Conservation (phyloP, 164 flowering plant genomes). For the Stephania japonica region DNA sequence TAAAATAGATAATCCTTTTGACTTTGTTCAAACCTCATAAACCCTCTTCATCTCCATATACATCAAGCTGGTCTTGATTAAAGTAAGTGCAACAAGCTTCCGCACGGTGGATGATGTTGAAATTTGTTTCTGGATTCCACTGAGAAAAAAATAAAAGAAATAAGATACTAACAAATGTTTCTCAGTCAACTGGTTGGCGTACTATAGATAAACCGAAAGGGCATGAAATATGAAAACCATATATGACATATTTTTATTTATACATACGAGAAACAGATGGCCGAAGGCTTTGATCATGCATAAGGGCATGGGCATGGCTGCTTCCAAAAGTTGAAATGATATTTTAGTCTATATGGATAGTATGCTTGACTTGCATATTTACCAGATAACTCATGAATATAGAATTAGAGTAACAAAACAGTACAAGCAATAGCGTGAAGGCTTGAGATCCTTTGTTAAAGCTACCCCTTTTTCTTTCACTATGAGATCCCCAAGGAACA, state of each 20-base stretch:
- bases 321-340: not conserved
- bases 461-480: not conserved
- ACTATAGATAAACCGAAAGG: not conserved
- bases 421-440: not conserved
- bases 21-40: conserved; percentile 54
- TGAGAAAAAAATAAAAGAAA: conserved; percentile 23
- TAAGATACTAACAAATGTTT: not conserved
- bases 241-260: too few species aligned
- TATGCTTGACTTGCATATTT: not conserved
- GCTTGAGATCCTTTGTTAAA: not conserved
- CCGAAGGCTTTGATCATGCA: not conserved
- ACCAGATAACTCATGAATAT: not conserved
- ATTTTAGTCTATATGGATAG: not conserved
- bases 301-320: not conserved
- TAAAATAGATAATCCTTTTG: not conserved
- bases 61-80: conserved; percentile 61
- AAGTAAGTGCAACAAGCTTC: conserved; percentile 54
- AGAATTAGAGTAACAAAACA: not conserved
- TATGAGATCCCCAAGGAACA: not conserved
- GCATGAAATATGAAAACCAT: too few species aligned
- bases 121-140: conserved; percentile 87
- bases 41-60: conserved; percentile 79
- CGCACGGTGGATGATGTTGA: conserved; percentile 47
- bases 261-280: not conserved
- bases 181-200: not conserved